Evolutionary conservation across 768 basidiomycete genomes (phyloP).

Genomic region (Chiua virens): DNA sequence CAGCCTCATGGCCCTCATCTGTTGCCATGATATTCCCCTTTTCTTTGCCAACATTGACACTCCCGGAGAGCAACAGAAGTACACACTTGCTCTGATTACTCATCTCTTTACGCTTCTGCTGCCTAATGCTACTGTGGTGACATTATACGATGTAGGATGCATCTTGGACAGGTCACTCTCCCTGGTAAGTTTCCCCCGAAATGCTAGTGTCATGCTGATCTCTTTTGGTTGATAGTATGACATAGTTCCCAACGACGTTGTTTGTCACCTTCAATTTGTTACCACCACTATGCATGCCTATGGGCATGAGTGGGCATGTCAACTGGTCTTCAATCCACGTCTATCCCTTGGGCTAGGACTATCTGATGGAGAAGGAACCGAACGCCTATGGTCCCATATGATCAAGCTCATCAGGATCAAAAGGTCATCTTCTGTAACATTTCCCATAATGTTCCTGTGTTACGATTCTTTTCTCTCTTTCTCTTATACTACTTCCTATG

Average conservation of each 20-base stretch:
- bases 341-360: constrained; percentile 17
- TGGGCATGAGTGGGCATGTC: constrained; percentile 36
- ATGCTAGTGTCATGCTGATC: background rate
- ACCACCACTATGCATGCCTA: constrained; percentile 40
- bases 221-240: background rate
- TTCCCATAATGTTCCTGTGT: no score
- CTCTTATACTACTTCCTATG: no score
- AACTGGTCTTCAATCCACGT: background rate
- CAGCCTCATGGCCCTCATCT: constrained; percentile 40
- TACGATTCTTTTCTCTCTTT: no score
- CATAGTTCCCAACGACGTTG: background rate
- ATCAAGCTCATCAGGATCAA: constrained; percentile 36
- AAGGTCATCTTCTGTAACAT: constrained; percentile 30
- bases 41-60: constrained; percentile 33
- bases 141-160: constrained; percentile 37
- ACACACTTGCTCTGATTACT: constrained; percentile 34
- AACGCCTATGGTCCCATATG: constrained; percentile 34
- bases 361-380: constrained; percentile 14
- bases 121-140: constrained; percentile 25
- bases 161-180: constrained; percentile 24
- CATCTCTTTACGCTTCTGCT: constrained; percentile 32
- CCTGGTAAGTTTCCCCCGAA: constrained; percentile 19
- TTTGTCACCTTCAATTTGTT: constrained; percentile 12
- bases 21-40: constrained; percentile 35
- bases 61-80: constrained; percentile 26